Conservation (phyloP, 768 basidiomycete species). For the Omphalotus guepiniiformis region DNA sequence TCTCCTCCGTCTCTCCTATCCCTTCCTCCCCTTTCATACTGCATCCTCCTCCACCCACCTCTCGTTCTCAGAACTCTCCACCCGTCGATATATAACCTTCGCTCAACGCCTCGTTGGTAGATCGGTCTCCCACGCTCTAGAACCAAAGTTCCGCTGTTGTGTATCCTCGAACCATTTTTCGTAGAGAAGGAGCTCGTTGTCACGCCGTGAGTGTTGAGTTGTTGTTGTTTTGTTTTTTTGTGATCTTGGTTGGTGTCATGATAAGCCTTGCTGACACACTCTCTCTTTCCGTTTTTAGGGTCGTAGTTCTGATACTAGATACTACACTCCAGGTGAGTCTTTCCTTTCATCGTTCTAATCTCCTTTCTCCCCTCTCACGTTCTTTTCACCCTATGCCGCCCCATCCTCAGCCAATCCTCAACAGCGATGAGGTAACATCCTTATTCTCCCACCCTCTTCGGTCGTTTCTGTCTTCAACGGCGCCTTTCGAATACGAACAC, state of each 20-base stretch:
- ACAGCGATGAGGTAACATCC: conserved; percentile 69
- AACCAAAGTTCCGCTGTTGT: conserved; percentile 67
- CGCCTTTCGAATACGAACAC: conserved; percentile 55
- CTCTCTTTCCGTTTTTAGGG: too few species aligned
- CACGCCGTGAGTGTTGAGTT: conserved; percentile 63
- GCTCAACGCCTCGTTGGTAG: too few species aligned
- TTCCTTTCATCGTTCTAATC: not conserved
- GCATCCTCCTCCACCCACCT: too few species aligned
- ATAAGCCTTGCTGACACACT: too few species aligned
- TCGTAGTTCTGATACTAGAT: conserved; percentile 83
- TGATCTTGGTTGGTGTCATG: too few species aligned
- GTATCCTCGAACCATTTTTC: conserved; percentile 75
- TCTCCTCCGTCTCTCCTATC: too few species aligned
- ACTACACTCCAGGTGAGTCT: conserved; percentile 59
- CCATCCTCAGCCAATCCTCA: conserved; percentile 84
- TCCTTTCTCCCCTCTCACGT: not conserved
- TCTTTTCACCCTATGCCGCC: too few species aligned
- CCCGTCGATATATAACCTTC: too few species aligned
- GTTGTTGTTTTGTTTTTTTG: not conserved
- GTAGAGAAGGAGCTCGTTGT: conserved; percentile 71
- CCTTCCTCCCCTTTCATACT: too few species aligned
- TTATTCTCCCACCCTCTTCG: conserved; percentile 84
- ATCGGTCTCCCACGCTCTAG: conserved; percentile 78
- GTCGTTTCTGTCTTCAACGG: conserved; percentile 61
- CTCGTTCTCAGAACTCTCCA: too few species aligned